phyloP scores from a whole-genome alignment of 805 yeast species.

The Candida easanensis region DNA sequence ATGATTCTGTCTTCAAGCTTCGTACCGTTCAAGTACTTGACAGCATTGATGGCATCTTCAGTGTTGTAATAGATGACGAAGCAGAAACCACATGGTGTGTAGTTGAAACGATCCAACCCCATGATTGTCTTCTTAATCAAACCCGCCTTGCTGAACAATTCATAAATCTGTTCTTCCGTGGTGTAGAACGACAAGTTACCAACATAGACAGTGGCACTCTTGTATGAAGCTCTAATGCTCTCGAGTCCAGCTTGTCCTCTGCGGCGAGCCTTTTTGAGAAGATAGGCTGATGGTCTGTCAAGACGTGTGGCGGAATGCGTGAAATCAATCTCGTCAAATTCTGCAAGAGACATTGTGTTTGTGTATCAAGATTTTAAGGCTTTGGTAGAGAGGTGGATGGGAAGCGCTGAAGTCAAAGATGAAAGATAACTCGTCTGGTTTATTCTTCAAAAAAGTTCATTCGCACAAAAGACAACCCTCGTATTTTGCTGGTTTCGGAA shows the following conservation, averaged over 20 bases:
- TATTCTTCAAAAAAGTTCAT: too few species aligned
- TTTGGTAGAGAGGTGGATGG: not conserved
- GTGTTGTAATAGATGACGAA: conserved; percentile 75
- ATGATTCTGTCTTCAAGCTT: conserved; percentile 79
- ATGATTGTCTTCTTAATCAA: conserved; percentile 75
- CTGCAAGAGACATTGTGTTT: conserved; percentile 39
- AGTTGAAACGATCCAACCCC: conserved; percentile 90
- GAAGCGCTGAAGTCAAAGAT: not conserved
- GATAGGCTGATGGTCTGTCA: conserved; percentile 69
- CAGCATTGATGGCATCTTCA: conserved; percentile 74
- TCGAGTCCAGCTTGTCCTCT: conserved; percentile 48
- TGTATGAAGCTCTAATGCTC: conserved; percentile 62
- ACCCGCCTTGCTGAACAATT: conserved; percentile 75
- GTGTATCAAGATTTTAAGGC: not conserved
- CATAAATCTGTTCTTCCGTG: conserved; percentile 92
- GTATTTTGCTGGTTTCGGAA: too few species aligned
- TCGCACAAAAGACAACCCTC: too few species aligned
- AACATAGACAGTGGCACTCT: conserved; percentile 78
- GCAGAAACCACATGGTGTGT: conserved; percentile 96
- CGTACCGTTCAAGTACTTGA: conserved; percentile 79
- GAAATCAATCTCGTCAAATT: conserved; percentile 53
- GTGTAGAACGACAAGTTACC: conserved; percentile 90
- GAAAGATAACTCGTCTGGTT: too few species aligned
- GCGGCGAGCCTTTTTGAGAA: conserved; percentile 57
- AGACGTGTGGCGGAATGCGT: conserved; percentile 63